Base-by-base conservation (phyloP, 2,329 filamentous ascomycete genomes). In the Epichloe hybrida region DNA sequence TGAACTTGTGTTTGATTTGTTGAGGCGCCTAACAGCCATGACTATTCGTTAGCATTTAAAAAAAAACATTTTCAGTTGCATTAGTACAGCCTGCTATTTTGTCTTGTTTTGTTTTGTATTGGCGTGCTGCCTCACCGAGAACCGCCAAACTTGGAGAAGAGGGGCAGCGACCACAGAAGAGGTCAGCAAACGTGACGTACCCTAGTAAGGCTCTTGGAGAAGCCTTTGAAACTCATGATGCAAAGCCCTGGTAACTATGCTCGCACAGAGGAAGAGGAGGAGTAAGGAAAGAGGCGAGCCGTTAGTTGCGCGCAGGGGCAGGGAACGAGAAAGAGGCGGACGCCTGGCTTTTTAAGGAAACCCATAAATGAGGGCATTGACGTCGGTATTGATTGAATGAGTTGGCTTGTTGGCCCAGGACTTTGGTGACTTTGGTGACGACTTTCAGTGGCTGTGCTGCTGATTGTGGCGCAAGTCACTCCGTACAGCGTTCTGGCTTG, bases 151-250 rank as follows among this genome's bases (percentile, higher is more conserved):
- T 38, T 38, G 37, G 37, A 58, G 60, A 56, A 64, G 62, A 67
- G 64, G 61, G 64, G 59, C 55, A 63, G 47, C 55, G 54, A 55
- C 58, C 50, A 36, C 9, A 34, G 44, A 31, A 9, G 20, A 20
- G 17, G 17, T 52, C 50, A 13, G 17, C 8, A 21, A 39, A 17
- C 13, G 36, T 8, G 23, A 58, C 83, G 67, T 78, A 91, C 91
- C 72, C 93, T 81, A 56, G 81, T 80, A 65, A 95, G 75, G 73
- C 85, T 85, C 77, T 96, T 97, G 67, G 86, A 83, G 64, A 98
- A 88, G 63, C 93, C 93, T 72, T 93, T 94, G 77, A 95, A 90
- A 80, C 90, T 96, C 93, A 98, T 97, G 65, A 50, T 63, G 64
- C 47, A 38, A 27, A 17, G 21, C 23, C 12, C 5, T 12, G 45